Conservation (phyloP, 2,329 filamentous ascomycete genomes). For the Trichoderma sp. region DNA sequence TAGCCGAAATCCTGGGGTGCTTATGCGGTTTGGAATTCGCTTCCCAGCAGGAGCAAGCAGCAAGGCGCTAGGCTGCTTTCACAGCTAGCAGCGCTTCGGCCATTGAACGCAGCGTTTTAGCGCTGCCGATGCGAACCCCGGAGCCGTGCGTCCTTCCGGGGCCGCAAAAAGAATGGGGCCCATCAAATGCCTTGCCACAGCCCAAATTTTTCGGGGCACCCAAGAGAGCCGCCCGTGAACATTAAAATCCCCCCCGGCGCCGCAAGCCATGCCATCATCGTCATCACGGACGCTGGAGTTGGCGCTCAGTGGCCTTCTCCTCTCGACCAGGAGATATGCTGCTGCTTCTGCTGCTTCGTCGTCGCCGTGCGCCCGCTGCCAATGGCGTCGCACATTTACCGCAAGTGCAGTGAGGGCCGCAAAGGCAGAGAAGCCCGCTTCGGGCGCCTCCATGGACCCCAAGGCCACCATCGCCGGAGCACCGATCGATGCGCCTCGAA, state of each 20-base stretch:
- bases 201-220: conserved; percentile 5
- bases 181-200: background rate
- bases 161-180: conserved; percentile 13
- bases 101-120: background rate
- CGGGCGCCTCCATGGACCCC: conserved; percentile 42
- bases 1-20: conserved; percentile 42
- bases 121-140: conserved; percentile 14
- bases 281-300: conserved; percentile 35
- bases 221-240: background rate
- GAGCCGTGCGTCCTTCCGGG: conserved; percentile 6
- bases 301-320: conserved; percentile 33
- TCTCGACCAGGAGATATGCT: conserved; percentile 33
- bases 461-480: conserved; percentile 45
- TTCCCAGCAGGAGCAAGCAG: background rate
- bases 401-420: conserved; percentile 43
- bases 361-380: conserved; percentile 50
- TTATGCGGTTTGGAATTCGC: background rate
- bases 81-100: background rate
- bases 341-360: conserved; percentile 26
- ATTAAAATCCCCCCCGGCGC: background rate
- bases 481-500: conserved; percentile 59
- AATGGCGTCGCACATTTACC: conserved; percentile 53
- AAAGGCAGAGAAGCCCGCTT: conserved; percentile 39
- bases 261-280: conserved; percentile 30
- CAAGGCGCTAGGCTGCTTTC: conserved; percentile 20